Evolutionary conservation across 805 yeast species (phyloP).

Genomic region (Pichia californica): DNA sequence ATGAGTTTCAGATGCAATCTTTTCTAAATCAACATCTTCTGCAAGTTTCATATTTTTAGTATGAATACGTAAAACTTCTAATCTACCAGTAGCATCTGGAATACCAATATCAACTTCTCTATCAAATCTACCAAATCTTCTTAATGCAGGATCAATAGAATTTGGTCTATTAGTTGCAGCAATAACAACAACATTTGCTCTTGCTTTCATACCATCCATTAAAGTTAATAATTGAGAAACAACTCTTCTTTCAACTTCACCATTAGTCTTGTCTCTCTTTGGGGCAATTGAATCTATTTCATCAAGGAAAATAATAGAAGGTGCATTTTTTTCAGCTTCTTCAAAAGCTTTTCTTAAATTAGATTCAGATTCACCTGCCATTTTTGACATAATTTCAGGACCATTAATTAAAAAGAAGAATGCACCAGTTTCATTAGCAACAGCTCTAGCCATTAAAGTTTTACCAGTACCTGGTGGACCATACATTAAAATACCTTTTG

Average conservation of each 20-base stretch:
- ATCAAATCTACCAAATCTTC: conserved; percentile 82
- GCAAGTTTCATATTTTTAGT: conserved; percentile 97
- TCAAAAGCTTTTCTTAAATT: conserved; percentile 96
- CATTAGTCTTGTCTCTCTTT: conserved; percentile 99
- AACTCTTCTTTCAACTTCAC: conserved; percentile 99
- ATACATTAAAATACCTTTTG: conserved; percentile 95
- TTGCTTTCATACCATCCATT: conserved; percentile 99
- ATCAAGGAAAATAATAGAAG: conserved; percentile 95
- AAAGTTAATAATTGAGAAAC: conserved; percentile 95
- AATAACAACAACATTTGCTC: conserved; percentile 95
- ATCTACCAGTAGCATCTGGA: conserved; percentile 98
- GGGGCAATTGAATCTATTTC: conserved; percentile 99
- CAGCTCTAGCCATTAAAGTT: conserved; percentile 99
- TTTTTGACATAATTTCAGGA: conserved; percentile 99
- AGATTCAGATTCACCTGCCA: conserved; percentile 99
- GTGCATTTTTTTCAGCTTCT: conserved; percentile 98
- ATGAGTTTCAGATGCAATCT: conserved; percentile 95
- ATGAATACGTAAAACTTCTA: conserved; percentile 94
- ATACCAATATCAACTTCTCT: conserved; percentile 84
- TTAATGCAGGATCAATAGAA: conserved; percentile 78
- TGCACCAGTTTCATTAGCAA: conserved; percentile 98
- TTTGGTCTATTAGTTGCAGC: conserved; percentile 94
- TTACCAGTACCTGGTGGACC: conserved; percentile 99
- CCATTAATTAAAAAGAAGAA: conserved; percentile 97
- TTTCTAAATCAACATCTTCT: conserved; percentile 91